Evolutionary conservation across 805 yeast species (phyloP).

Genomic region (Candida berthetii): DNA sequence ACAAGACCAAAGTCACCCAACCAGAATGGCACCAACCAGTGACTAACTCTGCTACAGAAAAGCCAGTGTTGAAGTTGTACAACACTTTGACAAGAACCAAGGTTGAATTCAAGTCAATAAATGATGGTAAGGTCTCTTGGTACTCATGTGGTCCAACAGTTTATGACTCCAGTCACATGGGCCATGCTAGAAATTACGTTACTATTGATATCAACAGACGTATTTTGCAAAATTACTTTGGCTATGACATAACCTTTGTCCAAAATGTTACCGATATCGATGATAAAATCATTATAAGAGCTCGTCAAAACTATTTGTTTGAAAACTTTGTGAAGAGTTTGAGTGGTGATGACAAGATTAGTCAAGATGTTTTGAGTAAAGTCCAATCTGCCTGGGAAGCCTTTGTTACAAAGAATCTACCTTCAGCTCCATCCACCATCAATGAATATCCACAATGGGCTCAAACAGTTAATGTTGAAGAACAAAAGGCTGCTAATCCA

Average conservation of each 20-base stretch:
- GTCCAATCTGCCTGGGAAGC: conserved; percentile 36
- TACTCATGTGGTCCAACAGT: conserved; percentile 99
- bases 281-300: conserved; percentile 92
- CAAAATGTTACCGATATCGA: conserved; percentile 99
- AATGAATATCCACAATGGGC: conserved; percentile 48
- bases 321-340: conserved; percentile 43
- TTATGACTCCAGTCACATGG: conserved; percentile 95
- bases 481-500: conserved; percentile 54
- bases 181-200: conserved; percentile 96
- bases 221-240: conserved; percentile 83
- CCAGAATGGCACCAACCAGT: conserved; percentile 47
- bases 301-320: conserved; percentile 82
- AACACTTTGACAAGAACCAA: conserved; percentile 82
- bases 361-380: conserved; percentile 29
- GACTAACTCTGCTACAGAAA: conserved; percentile 8
- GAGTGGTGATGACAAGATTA: conserved; percentile 15
- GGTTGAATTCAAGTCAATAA: conserved; percentile 68
- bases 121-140: conserved; percentile 73
- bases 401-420: conserved; percentile 51
- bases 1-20: conserved; percentile 30
- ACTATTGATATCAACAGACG: conserved; percentile 91
- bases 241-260: conserved; percentile 80
- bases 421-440: conserved; percentile 28
- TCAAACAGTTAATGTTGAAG: conserved; percentile 38
- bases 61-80: conserved; percentile 55